These are phyloP conservation scores for Podila epigama DNA, from an alignment of 192 early-diverging fungal genomes.

Conservation along the genomic window DNA sequence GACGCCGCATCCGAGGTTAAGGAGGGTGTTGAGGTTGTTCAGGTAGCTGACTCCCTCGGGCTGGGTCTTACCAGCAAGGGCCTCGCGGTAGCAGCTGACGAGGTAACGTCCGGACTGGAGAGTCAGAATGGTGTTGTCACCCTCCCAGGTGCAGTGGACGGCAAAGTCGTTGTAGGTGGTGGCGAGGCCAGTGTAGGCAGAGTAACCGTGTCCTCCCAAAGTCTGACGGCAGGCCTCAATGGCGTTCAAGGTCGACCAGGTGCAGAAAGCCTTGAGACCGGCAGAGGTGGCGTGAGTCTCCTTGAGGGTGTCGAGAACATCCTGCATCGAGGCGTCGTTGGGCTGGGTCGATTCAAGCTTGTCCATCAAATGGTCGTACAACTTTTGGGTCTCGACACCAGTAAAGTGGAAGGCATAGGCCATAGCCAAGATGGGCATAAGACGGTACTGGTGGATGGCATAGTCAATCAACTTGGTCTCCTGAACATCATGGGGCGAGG, in stretches of 20 bases:
- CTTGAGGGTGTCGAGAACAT: conserved; percentile 82
- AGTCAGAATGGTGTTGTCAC: conserved; percentile 92
- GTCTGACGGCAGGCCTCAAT: conserved; percentile 94
- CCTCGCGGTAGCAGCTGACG: conserved; percentile 73
- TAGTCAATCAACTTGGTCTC: conserved; percentile 95
- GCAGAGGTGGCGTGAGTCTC: conserved; percentile 92
- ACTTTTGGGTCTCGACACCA: conserved; percentile 79
- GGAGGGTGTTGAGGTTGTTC: conserved; percentile 58
- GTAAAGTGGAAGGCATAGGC: conserved; percentile 92
- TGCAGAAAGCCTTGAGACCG: conserved; percentile 93
- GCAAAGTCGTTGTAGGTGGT: conserved; percentile 88
- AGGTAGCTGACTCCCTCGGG: conserved; percentile 82
- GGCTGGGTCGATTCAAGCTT: conserved; percentile 71
- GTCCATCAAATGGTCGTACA: conserved; percentile 83
- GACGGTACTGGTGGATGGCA: conserved; percentile 92
- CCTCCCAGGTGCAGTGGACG: conserved; percentile 90
- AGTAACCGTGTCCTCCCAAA: conserved; percentile 93
- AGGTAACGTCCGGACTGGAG: conserved; percentile 90
- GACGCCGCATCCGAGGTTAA: conserved; percentile 58
- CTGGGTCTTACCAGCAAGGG: conserved; percentile 78
- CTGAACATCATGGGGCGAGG: conserved; percentile 58
- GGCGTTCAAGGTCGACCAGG: conserved; percentile 87
- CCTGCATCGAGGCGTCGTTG: conserved; percentile 63
- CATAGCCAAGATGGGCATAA: conserved; percentile 91
- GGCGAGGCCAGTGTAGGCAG: conserved; percentile 89